Conservation (phyloP, 2,329 filamentous ascomycete genomes). For the Trichoderma atrobrunneum region DNA sequence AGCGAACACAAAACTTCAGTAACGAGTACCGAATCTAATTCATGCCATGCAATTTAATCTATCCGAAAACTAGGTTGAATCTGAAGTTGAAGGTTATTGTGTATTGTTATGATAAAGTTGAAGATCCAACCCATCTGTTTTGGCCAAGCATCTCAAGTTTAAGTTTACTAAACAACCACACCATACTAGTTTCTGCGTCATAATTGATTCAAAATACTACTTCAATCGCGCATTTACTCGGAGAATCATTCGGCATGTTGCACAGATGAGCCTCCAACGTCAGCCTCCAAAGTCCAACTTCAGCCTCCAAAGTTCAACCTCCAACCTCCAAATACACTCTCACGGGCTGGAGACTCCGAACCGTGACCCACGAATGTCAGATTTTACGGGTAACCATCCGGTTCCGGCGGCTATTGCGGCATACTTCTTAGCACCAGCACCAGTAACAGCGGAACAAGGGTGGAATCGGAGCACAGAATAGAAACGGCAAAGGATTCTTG, state of each 20-base stretch:
- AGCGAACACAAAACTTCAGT: neutral
- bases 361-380: neutral
- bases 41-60: neutral
- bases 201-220: neutral
- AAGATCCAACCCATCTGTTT: neutral
- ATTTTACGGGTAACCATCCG: neutral
- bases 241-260: neutral
- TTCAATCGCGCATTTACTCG: neutral
- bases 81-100: neutral
- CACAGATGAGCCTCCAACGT: neutral
- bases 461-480: neutral
- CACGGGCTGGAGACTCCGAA: neutral
- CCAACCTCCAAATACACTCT: neutral
- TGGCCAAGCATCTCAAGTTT: neutral
- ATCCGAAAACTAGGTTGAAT: neutral
- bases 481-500: neutral
- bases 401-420: neutral
- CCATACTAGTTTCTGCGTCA: neutral
- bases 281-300: neutral
- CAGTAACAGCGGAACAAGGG: neutral
- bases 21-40: neutral
- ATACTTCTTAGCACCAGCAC: neutral
- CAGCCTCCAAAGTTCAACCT: neutral
- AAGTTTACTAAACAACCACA: neutral
- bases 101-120: neutral